Evolutionary conservation across 495 filamentous ascomycete species (phyloP), one percentile per base, ranked within the genome.

Genomic region (Xylaria curta): DNA sequence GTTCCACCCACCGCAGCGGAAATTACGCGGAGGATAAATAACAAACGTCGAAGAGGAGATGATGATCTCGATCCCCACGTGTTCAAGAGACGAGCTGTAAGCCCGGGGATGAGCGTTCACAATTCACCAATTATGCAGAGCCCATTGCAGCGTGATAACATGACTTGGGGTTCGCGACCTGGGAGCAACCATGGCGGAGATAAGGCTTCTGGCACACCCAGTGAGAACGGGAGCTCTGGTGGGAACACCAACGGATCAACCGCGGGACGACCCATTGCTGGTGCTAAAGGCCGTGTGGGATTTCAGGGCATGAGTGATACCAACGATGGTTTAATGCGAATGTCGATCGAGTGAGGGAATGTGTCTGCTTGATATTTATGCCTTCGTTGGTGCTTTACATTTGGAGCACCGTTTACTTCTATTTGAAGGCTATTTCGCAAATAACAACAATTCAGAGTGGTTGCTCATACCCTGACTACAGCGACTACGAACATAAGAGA

Each of bases 251-350:
- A 60, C 71, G 73, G 75, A 70, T 49, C 77, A 70, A 46, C 72
- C 75, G 69, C 78, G 66, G 73, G 62, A 66, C 70, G 69, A 59
- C 66, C 68, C 21, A 67, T 72, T 38, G 74, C 60, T 7, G 74
- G 76, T 19, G 74, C 59, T 24, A 82, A 79, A 66, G 81, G 77
- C 72, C 86, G 95, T 66, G 85, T 98, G 36, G 97, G 97, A 26
- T 87, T 97, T 66, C 96, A 98, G 79, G 96, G 96, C 0, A 97
- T 98, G 94, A 93, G 86, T 61, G 97, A 98, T 82, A 96, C 97
- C 4, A 92, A 94, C 76, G 96, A 98, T 82, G 93, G 94, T 26
- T 85, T 98, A 73, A 98, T 97, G 93, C 94, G 96, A 76, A 95
- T 99, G 94, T 97, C 93, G 78, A 95, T 97, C 77, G 94, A 97